Evolutionary conservation across 2,329 filamentous ascomycete species (phyloP), one percentile per base, ranked within the genome.

Genomic region (Cordyceps cateniannulata): DNA sequence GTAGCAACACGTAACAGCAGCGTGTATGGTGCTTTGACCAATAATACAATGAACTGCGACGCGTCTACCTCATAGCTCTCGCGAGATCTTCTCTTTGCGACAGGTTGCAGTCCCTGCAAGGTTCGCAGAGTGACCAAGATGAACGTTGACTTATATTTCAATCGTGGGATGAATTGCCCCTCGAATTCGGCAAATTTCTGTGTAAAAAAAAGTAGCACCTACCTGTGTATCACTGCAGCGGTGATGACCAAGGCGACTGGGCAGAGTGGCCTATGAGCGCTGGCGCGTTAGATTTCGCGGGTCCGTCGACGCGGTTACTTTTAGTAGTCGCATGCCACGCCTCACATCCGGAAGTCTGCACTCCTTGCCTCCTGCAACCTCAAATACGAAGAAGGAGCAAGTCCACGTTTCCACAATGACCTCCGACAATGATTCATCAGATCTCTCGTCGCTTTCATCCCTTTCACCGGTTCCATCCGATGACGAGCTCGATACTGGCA

Each of bases 381-480:
- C 62, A 69, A 66, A 67, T 67, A 66, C 63, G 65, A 68, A 68
- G 59, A 66, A 66, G 67, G 64, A 66, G 66, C 66, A 68, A 64
- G 65, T 63, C 63, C 67, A 68, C 66, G 66, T 58, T 61, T 59
- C 65, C 68, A 78, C 71, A 71, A 85, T 85, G 82, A 75, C 83
- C 63, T 76, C 82, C 62, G 83, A 83, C 67, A 82, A 85, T 70
- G 83, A 86, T 64, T 85, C 82, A 60, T 87, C 84, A 48, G 84
- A 87, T 60, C 78, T 88, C 61, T 87, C 85, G 50, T 85, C 83
- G 38, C 68, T 82, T 57, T 82, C 81, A 22, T 81, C 77, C 53
- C 66, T 79, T 61, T 79, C 76, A 59, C 76, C 76, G 52, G 74
- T 70, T 55, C 76, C 76, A 20, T 78, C 75, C 10, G 77, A 78